Evolutionary conservation across 2,329 filamentous ascomycete genomes (phyloP).

Genomic region (Arthrobotrys entomopaga): DNA sequence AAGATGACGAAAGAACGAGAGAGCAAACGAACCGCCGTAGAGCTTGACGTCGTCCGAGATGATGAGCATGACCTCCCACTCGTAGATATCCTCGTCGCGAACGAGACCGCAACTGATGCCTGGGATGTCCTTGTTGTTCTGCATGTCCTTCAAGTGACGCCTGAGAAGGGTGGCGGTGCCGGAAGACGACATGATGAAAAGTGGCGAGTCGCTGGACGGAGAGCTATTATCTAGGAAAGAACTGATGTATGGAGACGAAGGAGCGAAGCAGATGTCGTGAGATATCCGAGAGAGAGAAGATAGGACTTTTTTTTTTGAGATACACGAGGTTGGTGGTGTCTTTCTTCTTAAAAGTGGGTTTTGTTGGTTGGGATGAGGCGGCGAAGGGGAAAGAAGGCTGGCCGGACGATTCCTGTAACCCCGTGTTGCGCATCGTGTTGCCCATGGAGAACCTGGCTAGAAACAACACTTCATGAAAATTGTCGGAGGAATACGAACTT

Average conservation of each 20-base stretch:
- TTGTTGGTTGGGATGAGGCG: neutral
- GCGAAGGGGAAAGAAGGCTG: neutral
- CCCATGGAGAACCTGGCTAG: no score
- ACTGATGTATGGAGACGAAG: neutral
- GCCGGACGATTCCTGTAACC: no score
- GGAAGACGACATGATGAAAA: constrained; percentile 39
- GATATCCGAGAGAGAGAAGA: neutral
- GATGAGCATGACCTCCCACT: constrained; percentile 99
- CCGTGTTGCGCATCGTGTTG: no score
- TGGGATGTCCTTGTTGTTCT: constrained; percentile 86
- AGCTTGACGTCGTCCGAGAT: constrained; percentile 92
- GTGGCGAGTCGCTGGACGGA: neutral
- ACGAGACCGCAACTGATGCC: constrained; percentile 93
- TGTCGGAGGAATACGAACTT: no score
- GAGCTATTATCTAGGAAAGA: neutral
- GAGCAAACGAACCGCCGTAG: constrained; percentile 77
- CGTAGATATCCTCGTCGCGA: constrained; percentile 81
- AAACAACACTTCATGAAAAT: no score
- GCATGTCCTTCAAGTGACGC: constrained; percentile 93
- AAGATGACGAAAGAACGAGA: neutral
- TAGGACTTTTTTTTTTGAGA: neutral
- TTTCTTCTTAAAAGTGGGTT: neutral
- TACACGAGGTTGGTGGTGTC: neutral
- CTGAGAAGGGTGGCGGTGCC: constrained; percentile 78
- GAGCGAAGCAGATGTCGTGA: neutral